phyloP scores from a whole-genome alignment of 176 grass and related monocot genomes.

The Hordeum marinum region DNA sequence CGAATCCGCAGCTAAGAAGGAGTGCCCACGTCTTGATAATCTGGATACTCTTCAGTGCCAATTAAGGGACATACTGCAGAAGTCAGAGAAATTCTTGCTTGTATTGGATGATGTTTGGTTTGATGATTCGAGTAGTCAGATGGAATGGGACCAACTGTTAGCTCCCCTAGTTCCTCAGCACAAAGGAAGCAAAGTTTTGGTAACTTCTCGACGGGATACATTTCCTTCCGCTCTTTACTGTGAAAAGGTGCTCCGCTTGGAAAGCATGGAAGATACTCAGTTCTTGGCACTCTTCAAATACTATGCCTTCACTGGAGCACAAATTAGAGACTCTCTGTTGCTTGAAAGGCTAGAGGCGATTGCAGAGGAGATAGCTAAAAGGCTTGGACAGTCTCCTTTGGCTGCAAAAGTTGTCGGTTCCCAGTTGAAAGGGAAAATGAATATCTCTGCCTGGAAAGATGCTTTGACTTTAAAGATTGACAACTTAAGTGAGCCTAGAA shows the following conservation, averaged over 20 bases:
- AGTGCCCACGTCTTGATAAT: neutral
- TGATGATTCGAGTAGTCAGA: neutral
- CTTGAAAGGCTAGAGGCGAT: neutral
- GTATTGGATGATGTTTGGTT: constrained; percentile 18
- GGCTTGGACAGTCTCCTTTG: constrained; percentile 12
- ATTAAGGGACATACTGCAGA: neutral
- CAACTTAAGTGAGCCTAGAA: neutral
- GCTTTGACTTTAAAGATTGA: neutral
- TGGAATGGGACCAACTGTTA: constrained; percentile 1
- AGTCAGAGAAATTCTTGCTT: constrained; percentile 4
- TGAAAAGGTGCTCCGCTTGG: neutral
- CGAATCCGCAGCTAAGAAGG: neutral
- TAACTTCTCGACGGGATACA: neutral
- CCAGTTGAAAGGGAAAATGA: neutral
- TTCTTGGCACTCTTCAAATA: constrained; percentile 13
- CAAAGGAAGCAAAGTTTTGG: neutral
- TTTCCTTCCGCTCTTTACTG: neutral
- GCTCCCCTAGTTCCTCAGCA: neutral
- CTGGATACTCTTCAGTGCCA: neutral
- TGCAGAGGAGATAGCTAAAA: neutral
- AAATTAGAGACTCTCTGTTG: neutral
- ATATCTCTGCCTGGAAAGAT: neutral
- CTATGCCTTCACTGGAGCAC: neutral
- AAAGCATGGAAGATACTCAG: neutral
- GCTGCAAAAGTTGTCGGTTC: constrained; percentile 9